phyloP scores from a whole-genome alignment of 257 asterid species.

The Nicotiana obtusifolia region DNA sequence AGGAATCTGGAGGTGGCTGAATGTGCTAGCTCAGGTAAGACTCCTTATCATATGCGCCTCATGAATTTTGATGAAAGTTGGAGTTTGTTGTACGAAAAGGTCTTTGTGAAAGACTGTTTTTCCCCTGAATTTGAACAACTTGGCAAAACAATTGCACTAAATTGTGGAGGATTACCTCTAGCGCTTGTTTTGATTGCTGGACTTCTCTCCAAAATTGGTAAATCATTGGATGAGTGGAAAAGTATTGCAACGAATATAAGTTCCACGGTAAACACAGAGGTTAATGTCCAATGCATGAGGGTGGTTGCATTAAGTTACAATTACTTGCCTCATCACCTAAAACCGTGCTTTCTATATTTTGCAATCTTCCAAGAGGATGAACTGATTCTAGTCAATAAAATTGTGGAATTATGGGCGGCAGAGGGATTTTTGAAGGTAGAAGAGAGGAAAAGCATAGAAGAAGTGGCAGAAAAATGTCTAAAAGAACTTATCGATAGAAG shows the following conservation, averaged over 20 bases:
- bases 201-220: not conserved
- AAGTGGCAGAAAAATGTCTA: not conserved
- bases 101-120: not conserved
- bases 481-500: not conserved
- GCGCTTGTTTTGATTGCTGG: not conserved
- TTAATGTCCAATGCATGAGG: not conserved
- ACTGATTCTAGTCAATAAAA: constrained; percentile 3
- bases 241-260: not conserved
- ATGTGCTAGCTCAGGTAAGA: not conserved
- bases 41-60: not conserved
- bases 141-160: constrained; percentile 1
- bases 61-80: constrained; percentile 11
- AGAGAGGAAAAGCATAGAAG: not conserved
- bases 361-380: not conserved
- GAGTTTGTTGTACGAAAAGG: not conserved
- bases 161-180: constrained; percentile 13
- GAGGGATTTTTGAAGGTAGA: constrained; percentile 18
- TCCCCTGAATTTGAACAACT: not conserved
- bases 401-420: constrained; percentile 8
- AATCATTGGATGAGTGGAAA: not conserved
- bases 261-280: not conserved
- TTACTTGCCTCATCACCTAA: constrained; percentile 13
- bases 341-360: constrained; percentile 8
- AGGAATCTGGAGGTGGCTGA: not conserved
- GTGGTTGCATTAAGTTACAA: constrained; percentile 4